Conservation (phyloP, 176 grass and related monocot species). For the Poa pratensis region DNA sequence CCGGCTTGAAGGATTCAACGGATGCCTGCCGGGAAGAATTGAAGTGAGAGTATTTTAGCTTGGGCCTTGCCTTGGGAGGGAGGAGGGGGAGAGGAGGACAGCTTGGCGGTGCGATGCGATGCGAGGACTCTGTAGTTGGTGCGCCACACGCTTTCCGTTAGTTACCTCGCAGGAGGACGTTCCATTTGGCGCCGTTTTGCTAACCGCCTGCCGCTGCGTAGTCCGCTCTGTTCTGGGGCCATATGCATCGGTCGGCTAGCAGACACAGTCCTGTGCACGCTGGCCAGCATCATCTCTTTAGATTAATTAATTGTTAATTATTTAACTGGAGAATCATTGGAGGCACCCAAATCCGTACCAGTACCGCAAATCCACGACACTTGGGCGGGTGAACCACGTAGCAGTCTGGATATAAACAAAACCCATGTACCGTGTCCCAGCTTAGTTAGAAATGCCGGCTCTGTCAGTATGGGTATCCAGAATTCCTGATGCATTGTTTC, state of each 20-base stretch:
- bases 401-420: too few species aligned
- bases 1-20: slow-evolving; percentile 4
- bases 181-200: slow-evolving; percentile 78
- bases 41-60: background rate
- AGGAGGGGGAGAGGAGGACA: slow-evolving; percentile 45
- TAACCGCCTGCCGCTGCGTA: slow-evolving; percentile 5
- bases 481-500: too few species aligned
- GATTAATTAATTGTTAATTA: background rate
- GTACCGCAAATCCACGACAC: background rate
- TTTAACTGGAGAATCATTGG: slow-evolving; percentile 15
- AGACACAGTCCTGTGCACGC: background rate
- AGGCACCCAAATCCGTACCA: background rate
- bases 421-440: background rate
- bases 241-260: background rate
- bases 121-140: slow-evolving; percentile 72
- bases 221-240: slow-evolving; percentile 14
- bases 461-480: too few species aligned
- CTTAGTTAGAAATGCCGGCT: background rate
- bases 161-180: slow-evolving; percentile 34
- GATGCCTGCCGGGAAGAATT: background rate
- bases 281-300: slow-evolving; percentile 50
- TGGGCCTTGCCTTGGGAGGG: background rate
- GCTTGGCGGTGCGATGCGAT: slow-evolving; percentile 57
- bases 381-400: too few species aligned
- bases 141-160: slow-evolving; percentile 33